Percentiles rank a stretch among this genome's conserved stretches.
phyloP scores from a whole-genome alignment of 192 early-diverging fungal genomes.

The Coemansia pectinata region DNA sequence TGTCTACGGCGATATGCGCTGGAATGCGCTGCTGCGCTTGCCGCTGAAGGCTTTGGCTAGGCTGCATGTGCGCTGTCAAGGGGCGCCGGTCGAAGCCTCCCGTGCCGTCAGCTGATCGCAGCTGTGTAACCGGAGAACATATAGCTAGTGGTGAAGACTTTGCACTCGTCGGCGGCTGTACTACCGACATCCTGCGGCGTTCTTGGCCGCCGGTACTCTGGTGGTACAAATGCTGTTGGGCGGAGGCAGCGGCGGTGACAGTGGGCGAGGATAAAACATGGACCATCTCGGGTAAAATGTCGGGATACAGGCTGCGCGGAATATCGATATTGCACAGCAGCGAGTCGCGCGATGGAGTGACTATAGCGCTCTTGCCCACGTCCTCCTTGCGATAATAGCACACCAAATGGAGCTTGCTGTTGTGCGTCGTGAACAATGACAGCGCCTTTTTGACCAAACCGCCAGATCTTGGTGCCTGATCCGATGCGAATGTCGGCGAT shows the following conservation, averaged over 20 bases:
- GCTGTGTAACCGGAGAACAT: conserved; percentile 1
- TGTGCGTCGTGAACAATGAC: conserved; percentile 71
- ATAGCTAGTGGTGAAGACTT: not conserved
- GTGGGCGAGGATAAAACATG: conserved; percentile 2
- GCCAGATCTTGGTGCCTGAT: not conserved
- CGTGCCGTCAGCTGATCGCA: not conserved
- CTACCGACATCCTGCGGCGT: not conserved
- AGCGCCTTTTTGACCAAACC: conserved; percentile 84
- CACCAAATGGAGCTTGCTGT: conserved; percentile 81
- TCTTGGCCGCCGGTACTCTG: not conserved
- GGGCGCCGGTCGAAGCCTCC: not conserved
- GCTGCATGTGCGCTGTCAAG: not conserved
- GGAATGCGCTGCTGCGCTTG: not conserved
- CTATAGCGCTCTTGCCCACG: conserved; percentile 57
- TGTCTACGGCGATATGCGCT: not conserved
- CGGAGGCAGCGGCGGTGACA: conserved; percentile 2
- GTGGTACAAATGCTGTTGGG: not conserved
- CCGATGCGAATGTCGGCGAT: not conserved
- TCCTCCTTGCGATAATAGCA: conserved; percentile 82
- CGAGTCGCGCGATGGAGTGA: conserved; percentile 63
- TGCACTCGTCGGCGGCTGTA: not conserved
- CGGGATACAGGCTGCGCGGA: conserved; percentile 76
- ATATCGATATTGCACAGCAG: conserved; percentile 63
- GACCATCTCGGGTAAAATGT: conserved; percentile 51
- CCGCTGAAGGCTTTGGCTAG: not conserved